Evolutionary conservation across 1,139 yeast species (phyloP), one percentile per base, ranked within the genome.

Genomic region (Spathaspora sp.): DNA sequence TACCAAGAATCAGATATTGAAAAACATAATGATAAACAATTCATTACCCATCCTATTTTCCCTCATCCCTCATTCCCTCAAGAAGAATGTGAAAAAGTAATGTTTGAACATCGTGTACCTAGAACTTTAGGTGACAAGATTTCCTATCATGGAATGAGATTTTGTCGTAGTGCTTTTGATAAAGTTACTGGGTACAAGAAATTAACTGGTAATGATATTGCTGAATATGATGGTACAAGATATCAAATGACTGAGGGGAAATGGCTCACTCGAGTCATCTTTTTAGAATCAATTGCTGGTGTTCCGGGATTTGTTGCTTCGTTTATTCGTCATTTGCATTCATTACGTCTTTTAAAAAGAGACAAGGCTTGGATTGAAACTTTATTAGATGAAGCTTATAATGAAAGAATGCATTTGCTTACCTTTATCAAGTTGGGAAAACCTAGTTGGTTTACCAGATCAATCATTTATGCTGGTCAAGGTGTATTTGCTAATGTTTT

Each of bases 261-360:
- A 58, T 86, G 91, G 91, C 58, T 86, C 46, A 80, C 84, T n/a
- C 64, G 93, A 47, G 68, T 78, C 49, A 80, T 86, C 36, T 84
- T 86, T 57, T 73, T 86, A 52, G 93, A 86, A 63, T 77, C 85
- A 50, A 73, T 86, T 48, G 93, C 93, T 7, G 91, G 89, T 11
- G 88, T 86, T 15, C 93, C 93, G 1, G 91, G 93, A 9, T 80
- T 84, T 72, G 87, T 83, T 37, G 93, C 89, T 10, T 84, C 86
- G 1, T 83, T 83, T 61, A 60, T 84, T 42, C 76, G 90, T 50
- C 89, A 84, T 57, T 70, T 84, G 55, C 82, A 81, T 55, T 78
- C 87, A 1, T 63, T 84, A 43, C 68, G 90, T 53, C 61, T 82
- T 41, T 68, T 84, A 54, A 74, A 75, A 54, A 68, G 91, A 50